Conservation (phyloP, 2,329 filamentous ascomycete genomes). For the Diplocarpon mali region DNA sequence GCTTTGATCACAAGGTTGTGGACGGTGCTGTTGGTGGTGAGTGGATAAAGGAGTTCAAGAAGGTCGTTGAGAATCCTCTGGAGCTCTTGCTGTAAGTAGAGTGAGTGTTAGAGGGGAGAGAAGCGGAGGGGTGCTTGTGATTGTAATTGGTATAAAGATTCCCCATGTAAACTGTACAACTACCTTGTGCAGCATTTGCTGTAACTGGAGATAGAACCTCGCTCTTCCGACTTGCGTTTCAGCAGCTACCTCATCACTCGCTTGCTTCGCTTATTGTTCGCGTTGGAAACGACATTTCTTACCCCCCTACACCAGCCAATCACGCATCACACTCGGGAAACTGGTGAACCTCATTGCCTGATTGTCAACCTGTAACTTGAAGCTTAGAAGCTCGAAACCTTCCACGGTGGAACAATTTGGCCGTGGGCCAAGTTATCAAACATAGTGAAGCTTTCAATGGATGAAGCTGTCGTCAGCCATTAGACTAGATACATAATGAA, state of each 20-base stretch:
- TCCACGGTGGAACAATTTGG: too few species aligned
- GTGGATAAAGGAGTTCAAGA: constrained; percentile 96
- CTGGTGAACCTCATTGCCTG: too few species aligned
- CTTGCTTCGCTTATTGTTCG: too few species aligned
- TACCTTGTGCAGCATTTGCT: constrained; percentile 3
- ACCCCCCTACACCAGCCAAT: too few species aligned
- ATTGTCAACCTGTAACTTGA: too few species aligned
- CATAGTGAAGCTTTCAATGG: background rate
- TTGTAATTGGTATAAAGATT: constrained; percentile 15
- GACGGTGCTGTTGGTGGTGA: constrained; percentile 94
- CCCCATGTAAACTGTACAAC: constrained; percentile 17
- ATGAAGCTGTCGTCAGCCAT: background rate
- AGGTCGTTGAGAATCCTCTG: constrained; percentile 92
- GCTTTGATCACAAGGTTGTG: constrained; percentile 98
- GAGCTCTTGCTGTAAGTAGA: constrained; percentile 66
- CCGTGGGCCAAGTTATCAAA: background rate
- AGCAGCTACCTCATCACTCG: too few species aligned
- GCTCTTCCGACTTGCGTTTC: too few species aligned
- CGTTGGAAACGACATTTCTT: too few species aligned
- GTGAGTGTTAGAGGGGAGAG: background rate
- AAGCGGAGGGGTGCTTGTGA: constrained; percentile 4
- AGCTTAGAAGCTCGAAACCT: too few species aligned
- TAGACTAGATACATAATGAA: background rate
- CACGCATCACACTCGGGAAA: too few species aligned
- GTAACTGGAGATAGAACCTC: background rate